These are phyloP conservation scores for Arachis stenosperma DNA, from an alignment of 306 rosid species.

Conservation along the genomic window DNA sequence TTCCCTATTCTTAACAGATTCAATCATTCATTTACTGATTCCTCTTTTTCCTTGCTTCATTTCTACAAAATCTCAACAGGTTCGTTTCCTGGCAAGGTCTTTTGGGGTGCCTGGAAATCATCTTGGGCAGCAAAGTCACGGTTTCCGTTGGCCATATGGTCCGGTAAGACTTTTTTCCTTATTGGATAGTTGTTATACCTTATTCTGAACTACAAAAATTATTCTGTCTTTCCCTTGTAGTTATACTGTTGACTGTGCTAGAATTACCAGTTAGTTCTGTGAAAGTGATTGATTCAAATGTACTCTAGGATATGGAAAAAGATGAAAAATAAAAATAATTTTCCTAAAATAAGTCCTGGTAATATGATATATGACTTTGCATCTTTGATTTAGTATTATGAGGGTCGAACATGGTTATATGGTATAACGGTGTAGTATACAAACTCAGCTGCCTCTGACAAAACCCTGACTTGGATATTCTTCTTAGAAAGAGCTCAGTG, in stretches of 20 bases:
- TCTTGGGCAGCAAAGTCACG: conserved; percentile 96
- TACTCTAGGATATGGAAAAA: conserved; percentile 1
- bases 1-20: conserved; percentile 14
- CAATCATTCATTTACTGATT: conserved; percentile 28
- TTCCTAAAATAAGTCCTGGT: conserved; percentile 7
- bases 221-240: conserved; percentile 3
- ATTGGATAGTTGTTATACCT: neutral
- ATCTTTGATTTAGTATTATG: conserved; percentile 3
- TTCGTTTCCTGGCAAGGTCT: conserved; percentile 94
- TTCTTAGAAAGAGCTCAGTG: conserved; percentile 20
- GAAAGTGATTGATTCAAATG: conserved; percentile 19
- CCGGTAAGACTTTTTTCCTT: conserved; percentile 64
- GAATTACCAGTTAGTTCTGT: conserved; percentile 1
- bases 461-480: conserved; percentile 16
- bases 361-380: conserved; percentile 16
- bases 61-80: conserved; percentile 54
- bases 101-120: conserved; percentile 94
- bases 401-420: neutral
- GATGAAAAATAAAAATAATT: neutral
- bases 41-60: conserved; percentile 25
- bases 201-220: conserved; percentile 1
- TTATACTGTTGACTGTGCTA: conserved; percentile 14
- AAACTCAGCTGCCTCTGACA: neutral
- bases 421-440: conserved; percentile 10
- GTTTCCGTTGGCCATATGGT: conserved; percentile 98